Evolutionary conservation across 148 eudicot genomes (phyloP).

Genomic region (Vaccinium myrtillus): DNA sequence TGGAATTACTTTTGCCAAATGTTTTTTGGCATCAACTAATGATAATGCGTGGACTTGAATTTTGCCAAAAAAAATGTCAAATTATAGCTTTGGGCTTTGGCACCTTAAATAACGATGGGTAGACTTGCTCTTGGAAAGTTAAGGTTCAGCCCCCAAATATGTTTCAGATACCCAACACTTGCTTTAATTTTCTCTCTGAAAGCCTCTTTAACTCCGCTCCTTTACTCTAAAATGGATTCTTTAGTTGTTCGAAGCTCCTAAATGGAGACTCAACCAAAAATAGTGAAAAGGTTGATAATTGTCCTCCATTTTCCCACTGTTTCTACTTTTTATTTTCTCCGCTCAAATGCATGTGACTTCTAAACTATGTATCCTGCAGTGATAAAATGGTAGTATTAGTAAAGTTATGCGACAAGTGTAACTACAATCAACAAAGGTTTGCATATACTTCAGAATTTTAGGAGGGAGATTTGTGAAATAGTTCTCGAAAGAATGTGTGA

Average conservation of each 20-base stretch:
- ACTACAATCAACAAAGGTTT: neutral
- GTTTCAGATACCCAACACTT: neutral
- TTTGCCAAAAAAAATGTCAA: neutral
- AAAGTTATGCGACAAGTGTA: neutral
- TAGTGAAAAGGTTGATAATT: neutral
- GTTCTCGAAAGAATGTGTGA: neutral
- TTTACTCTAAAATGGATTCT: neutral
- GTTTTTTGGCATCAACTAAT: neutral
- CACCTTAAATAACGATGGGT: neutral
- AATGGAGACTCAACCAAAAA: neutral
- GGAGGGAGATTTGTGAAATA: neutral
- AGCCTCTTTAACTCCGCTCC: neutral
- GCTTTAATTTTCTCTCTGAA: neutral
- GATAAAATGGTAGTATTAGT: neutral
- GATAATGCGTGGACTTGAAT: neutral
- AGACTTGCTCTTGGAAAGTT: neutral
- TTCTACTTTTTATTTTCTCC: neutral
- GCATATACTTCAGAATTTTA: neutral
- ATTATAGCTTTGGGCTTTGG: neutral
- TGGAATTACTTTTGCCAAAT: neutral
- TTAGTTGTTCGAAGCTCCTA: neutral
- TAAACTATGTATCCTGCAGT: neutral
- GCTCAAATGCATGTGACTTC: neutral
- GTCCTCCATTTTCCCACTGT: neutral
- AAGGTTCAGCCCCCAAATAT: neutral